These are phyloP conservation scores for Tolypocladium tundrense DNA, from an alignment of 2,329 filamentous ascomycete genomes.

Conservation along the genomic window DNA sequence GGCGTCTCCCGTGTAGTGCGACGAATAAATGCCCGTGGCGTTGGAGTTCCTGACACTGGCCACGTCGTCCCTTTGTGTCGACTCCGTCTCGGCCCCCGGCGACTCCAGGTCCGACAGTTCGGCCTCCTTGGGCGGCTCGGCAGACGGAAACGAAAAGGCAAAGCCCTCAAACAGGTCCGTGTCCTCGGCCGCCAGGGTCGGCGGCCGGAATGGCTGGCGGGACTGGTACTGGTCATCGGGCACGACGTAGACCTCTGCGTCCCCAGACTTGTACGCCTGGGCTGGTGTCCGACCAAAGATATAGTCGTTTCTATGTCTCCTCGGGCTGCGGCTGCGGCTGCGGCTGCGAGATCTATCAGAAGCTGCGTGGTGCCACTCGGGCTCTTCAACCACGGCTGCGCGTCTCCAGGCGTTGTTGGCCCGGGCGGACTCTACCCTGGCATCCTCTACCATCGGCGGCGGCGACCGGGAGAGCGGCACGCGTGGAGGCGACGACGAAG, in stretches of 20 bases:
- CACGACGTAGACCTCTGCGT: neutral
- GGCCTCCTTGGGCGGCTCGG: constrained; percentile 13
- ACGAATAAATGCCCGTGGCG: constrained; percentile 18
- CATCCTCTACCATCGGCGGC: neutral
- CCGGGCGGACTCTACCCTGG: neutral
- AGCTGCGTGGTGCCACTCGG: neutral
- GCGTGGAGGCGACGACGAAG: neutral
- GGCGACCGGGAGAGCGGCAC: neutral
- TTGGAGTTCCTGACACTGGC: constrained; percentile 5
- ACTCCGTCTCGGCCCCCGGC: constrained; percentile 13
- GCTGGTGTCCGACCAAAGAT: neutral
- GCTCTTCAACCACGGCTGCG: neutral
- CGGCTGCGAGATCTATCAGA: neutral
- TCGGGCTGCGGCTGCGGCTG: neutral
- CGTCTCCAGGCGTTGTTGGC: neutral
- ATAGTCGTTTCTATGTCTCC: neutral
- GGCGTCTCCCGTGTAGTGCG: constrained; percentile 27
- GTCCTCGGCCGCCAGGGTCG: constrained; percentile 12
- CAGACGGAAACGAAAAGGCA: constrained; percentile 10
- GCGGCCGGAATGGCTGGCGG: neutral
- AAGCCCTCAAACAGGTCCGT: constrained; percentile 19
- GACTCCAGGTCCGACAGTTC: constrained; percentile 19
- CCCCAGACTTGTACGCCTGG: neutral
- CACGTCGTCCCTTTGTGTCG: constrained; percentile 7
- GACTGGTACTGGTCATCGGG: neutral